Evolutionary conservation across 192 early-diverging fungal species (phyloP).

Genomic region (Coemansia sp.): DNA sequence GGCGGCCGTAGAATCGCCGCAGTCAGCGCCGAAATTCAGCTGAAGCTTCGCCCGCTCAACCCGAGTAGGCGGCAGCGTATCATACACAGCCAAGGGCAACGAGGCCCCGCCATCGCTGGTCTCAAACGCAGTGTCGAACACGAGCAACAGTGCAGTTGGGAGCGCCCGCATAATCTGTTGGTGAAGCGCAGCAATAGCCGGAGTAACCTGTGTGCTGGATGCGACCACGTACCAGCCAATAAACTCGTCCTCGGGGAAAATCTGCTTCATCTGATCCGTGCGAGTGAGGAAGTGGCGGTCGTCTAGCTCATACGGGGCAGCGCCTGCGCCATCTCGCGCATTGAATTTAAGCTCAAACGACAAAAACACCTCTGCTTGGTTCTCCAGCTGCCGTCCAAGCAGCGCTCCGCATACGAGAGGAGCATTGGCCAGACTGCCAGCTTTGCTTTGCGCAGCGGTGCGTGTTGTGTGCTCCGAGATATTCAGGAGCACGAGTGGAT

Average conservation of each 20-base stretch:
- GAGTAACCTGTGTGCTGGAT: constrained; percentile 14
- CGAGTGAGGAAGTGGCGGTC: constrained; percentile 15
- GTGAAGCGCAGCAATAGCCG: constrained; percentile 25
- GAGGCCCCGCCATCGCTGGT: constrained; percentile 16
- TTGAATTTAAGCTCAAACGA: constrained; percentile 46
- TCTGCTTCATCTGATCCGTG: constrained; percentile 33
- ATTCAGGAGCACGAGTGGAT: constrained; percentile 48
- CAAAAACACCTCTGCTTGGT: constrained; percentile 31
- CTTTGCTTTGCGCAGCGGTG: constrained; percentile 24
- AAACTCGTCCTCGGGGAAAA: constrained; percentile 46
- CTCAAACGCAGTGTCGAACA: constrained; percentile 38
- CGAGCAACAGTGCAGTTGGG: constrained; percentile 38
- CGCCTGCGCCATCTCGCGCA: background rate
- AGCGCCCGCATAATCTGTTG: constrained; percentile 20
- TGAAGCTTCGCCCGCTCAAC: constrained; percentile 17
- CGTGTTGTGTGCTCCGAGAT: constrained; percentile 52
- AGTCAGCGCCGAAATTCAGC: background rate
- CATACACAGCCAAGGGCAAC: constrained; percentile 40
- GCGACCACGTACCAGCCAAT: constrained; percentile 46
- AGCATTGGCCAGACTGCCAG: constrained; percentile 10
- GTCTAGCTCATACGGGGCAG: constrained; percentile 17
- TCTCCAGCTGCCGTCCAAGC: constrained; percentile 38
- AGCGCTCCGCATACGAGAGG: constrained; percentile 27
- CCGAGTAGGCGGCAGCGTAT: constrained; percentile 28
- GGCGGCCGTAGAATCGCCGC: background rate